Evolutionary conservation across 352 stramenopile species (phyloP), one percentile per base, ranked within the genome.

Genomic region (Globisporangium splendens): DNA sequence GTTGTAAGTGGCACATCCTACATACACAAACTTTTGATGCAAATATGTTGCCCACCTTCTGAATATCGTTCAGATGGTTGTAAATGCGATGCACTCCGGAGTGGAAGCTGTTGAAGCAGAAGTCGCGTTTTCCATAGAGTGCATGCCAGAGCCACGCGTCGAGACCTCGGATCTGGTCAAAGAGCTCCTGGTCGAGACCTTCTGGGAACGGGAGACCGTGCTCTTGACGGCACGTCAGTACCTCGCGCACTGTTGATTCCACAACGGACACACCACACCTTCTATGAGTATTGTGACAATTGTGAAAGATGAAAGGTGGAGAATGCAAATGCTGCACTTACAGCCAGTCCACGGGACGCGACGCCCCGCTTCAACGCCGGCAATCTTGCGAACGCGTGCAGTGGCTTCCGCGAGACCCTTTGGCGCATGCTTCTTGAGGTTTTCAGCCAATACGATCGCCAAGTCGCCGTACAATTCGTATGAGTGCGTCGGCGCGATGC

Each of bases 141-240:
- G 73, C 76, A 41, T 90, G 73, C 84, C 80, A 94, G 46, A 92
- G 54, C 82, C 80, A 91, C 8, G 77, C 82, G 46, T 91, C 81
- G 14, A 85, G 79, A 21, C 86, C 68, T 53, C 76, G 69, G 24
- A 91, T 77, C 44, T 84, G 72, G 5, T 66, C 56, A 35, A 90
- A 91, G 14, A 91, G 68, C 46, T 86, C 75, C 12, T 73, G 39
- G 42, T 76, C 66, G 18, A 92, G 54, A 2, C 80, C 82, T 10
- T 75, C 62, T 0, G 84, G 82, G 53, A 90, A 72, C 1, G 73
- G 50, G 3, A 92, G 47, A 8, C 72, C 75, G 50, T 94, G 82
- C 17, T 83, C 75, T n/a, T 73, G 65, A 21, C 69, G 73, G 18
- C 79, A 90, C 41, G 88, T 69, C 33, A 94, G 65, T 43, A 91